Base-by-base conservation (phyloP, 306 rosid species). In the Vigna reflexopilosa region DNA sequence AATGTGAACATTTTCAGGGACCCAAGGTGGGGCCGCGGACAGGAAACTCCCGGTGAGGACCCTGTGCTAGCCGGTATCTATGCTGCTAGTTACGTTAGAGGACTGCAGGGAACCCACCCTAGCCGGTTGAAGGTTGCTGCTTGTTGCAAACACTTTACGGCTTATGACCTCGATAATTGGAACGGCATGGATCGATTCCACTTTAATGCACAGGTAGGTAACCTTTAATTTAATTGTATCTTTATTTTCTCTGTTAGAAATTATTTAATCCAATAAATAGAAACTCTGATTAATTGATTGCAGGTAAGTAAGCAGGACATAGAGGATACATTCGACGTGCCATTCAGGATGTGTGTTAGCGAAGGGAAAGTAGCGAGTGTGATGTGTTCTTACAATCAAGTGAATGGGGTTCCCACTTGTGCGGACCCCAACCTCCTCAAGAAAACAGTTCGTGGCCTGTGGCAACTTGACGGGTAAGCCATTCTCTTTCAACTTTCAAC, bases 11-110 rank as follows among this genome's bases (percentile, higher is more conserved):
- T 94, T 19, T 87, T 92, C 56, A 85, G 97, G 70, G 97, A 94
- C 77, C 98, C 98, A 0, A 73, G 98, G 89, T 94, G 98, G 96
- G 97, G 97, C 47, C 96, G 97, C 24, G 97, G 92, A 75, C 97
- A 92, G 88, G 97, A 92, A 79, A 94, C 98, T 80, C 98, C 98
- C 79, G 98, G 98, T 72, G 98, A 94, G 85, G 98, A 94, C 14
- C 98, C 98, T 2, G 47, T 87, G 5, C 64, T 94, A 8, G 98
- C 82, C 63, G 98, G 98, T 28, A 71, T 8, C 1, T 94, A 94
- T 49, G 98, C 95, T 0, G 93, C 95, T 42, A 87, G 86, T 32
- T 94, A 90, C 70, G 95, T 92, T 2, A 83, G 74, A 40, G 97
- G 98, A 1, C 76, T 92, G 28, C 98, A 94, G 91, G 97, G 97